Evolutionary conservation across 1,139 yeast species (phyloP).

Genomic region (Cylindricascospora bacillispora): DNA sequence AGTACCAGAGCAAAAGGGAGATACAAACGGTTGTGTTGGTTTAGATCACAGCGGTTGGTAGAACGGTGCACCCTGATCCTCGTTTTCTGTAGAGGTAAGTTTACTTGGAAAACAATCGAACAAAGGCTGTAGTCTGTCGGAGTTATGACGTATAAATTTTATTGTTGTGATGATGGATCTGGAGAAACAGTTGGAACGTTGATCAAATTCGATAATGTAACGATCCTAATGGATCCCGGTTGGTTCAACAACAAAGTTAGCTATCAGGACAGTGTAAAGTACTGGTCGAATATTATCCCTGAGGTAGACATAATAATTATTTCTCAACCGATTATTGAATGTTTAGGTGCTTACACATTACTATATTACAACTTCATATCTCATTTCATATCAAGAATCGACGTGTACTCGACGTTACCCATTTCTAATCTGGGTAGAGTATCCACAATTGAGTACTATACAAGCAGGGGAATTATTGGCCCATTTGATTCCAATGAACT

Average conservation of each 20-base stretch:
- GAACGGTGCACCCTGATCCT: too few species aligned
- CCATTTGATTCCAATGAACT: constrained; percentile 50
- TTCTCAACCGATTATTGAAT: constrained; percentile 78
- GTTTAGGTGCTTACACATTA: constrained; percentile 67
- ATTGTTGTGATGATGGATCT: constrained; percentile 22
- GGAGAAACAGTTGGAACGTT: constrained; percentile 25
- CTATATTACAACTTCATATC: constrained; percentile 53
- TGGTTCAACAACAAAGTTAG: constrained; percentile 43
- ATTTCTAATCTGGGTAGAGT: constrained; percentile 78
- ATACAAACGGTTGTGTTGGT: too few species aligned
- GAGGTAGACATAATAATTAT: constrained; percentile 56
- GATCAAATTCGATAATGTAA: constrained; percentile 31
- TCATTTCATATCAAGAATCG: constrained; percentile 43
- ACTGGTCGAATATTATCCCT: constrained; percentile 35
- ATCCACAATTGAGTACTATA: constrained; percentile 68
- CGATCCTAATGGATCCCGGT: constrained; percentile 56
- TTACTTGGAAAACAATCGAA: too few species aligned
- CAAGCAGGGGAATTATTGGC: constrained; percentile 63
- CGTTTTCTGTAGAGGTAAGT: too few species aligned
- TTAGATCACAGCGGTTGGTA: too few species aligned
- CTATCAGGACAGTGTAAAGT: constrained; percentile 17
- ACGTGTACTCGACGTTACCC: constrained; percentile 80
- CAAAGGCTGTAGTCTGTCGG: too few species aligned
- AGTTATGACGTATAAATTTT: constrained; percentile 22
- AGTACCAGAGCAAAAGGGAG: too few species aligned